A percentile compares a stretch with the other conserved stretches of the same genome.
phyloP scores from a whole-genome alignment of 495 filamentous ascomycete species.

The Hyaloscypha bicolor region DNA sequence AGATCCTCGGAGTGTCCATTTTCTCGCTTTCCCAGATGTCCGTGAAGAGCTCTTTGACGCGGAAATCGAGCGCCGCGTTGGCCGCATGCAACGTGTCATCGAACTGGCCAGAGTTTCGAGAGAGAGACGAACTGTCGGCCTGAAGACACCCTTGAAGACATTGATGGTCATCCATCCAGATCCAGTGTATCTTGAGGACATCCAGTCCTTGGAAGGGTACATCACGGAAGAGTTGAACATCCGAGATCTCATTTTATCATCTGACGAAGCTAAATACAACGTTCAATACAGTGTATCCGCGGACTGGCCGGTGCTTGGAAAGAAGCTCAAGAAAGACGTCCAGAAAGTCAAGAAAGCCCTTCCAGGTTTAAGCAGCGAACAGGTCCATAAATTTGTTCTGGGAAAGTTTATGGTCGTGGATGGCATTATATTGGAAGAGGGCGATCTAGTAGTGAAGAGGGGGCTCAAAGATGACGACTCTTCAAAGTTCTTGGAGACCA shows the following conservation, averaged over 20 bases:
- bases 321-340: slow-evolving; percentile 94
- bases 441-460: slow-evolving; percentile 82
- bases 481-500: slow-evolving; percentile 75
- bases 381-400: slow-evolving; percentile 69
- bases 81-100: slow-evolving; percentile 93
- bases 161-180: slow-evolving; percentile 89
- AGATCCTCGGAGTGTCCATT: slow-evolving; percentile 87
- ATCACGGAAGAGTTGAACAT: slow-evolving; percentile 92
- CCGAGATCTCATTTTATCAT: slow-evolving; percentile 78
- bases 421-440: slow-evolving; percentile 77
- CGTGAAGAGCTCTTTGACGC: slow-evolving; percentile 85
- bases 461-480: slow-evolving; percentile 69
- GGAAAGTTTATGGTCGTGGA: slow-evolving; percentile 75
- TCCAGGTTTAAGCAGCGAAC: slow-evolving; percentile 72
- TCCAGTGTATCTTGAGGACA: slow-evolving; percentile 79
- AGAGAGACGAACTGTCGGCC: slow-evolving; percentile 79
- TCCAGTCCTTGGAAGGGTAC: slow-evolving; percentile 80
- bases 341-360: slow-evolving; percentile 89
- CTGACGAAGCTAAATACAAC: slow-evolving; percentile 86
- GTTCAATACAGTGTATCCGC: slow-evolving; percentile 87
- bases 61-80: slow-evolving; percentile 81
- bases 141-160: slow-evolving; percentile 89
- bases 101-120: slow-evolving; percentile 84
- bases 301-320: slow-evolving; percentile 92
- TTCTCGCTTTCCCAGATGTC: slow-evolving; percentile 86